A percentile compares a stretch with the other conserved stretches of the same genome.
Evolutionary conservation across 768 basidiomycete species (phyloP).

Genomic region (Panellus pusillus): DNA sequence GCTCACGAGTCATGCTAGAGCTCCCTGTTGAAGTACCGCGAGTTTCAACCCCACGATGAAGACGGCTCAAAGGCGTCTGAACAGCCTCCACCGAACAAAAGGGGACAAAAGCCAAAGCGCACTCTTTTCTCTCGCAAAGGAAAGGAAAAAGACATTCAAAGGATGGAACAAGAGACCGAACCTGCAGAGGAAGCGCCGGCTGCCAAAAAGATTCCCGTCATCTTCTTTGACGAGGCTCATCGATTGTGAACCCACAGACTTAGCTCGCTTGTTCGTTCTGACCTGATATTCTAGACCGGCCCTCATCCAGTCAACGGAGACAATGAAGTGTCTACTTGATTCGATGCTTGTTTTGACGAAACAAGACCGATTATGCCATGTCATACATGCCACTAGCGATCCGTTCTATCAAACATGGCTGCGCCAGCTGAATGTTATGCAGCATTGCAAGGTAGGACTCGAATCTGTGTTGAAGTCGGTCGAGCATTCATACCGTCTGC

Average conservation of each 20-base stretch:
- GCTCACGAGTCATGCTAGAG: conserved; percentile 38
- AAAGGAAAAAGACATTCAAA: conserved; percentile 30
- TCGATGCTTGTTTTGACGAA: conserved; percentile 86
- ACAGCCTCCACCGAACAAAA: not conserved
- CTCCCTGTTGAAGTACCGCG: conserved; percentile 71
- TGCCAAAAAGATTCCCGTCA: conserved; percentile 69
- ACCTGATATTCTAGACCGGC: conserved; percentile 45
- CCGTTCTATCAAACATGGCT: conserved; percentile 87
- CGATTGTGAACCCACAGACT: conserved; percentile 53
- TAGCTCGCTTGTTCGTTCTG: not conserved
- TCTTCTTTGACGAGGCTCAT: conserved; percentile 87
- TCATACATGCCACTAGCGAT: conserved; percentile 80
- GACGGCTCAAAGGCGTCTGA: not conserved
- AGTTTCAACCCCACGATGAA: conserved; percentile 46
- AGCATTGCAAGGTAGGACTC: conserved; percentile 69
- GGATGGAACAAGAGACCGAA: conserved; percentile 37
- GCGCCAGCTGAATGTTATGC: conserved; percentile 75
- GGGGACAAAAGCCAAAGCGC: conserved; percentile 22
- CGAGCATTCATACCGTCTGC: too few relatives aligned
- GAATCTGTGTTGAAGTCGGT: not conserved
- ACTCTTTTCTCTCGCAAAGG: conserved; percentile 38
- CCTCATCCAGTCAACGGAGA: conserved; percentile 72
- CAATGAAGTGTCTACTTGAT: conserved; percentile 84
- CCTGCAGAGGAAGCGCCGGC: conserved; percentile 35
- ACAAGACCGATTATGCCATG: conserved; percentile 82